These are phyloP conservation scores for Boletus edulis DNA, from an alignment of 768 basidiomycete species.

Conservation along the genomic window DNA sequence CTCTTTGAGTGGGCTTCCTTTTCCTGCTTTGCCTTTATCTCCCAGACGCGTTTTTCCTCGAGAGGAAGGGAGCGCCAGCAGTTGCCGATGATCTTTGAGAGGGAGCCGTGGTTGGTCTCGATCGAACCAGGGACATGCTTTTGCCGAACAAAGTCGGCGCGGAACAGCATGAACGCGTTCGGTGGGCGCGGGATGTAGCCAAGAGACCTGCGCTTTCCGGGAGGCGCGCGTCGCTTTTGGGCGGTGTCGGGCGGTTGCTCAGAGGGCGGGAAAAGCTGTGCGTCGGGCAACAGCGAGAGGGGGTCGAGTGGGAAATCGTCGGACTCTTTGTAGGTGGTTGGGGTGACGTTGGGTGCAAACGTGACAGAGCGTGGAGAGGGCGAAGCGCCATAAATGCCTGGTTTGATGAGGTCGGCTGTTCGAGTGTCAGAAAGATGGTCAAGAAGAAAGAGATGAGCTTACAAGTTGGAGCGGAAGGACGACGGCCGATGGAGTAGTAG, in stretches of 20 bases:
- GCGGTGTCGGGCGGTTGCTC: conserved; percentile 37
- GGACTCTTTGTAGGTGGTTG: conserved; percentile 44
- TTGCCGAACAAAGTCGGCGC: conserved; percentile 37
- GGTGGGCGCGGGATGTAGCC: conserved; percentile 30
- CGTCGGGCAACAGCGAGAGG: conserved; percentile 30
- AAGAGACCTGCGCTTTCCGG: conserved; percentile 63
- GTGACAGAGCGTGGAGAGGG: conserved; percentile 50
- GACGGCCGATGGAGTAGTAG: conserved; percentile 36
- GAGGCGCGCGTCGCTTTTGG: conserved; percentile 49
- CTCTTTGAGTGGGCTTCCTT: conserved; percentile 68
- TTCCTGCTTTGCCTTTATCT: conserved; percentile 66
- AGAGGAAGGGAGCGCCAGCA: conserved; percentile 69
- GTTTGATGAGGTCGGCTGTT: conserved; percentile 41
- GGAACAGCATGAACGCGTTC: conserved; percentile 38
- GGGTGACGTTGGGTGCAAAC: conserved; percentile 63
- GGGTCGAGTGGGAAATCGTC: conserved; percentile 26
- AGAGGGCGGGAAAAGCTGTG: conserved; percentile 55
- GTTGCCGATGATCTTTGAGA: conserved; percentile 51
- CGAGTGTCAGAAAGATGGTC: neutral
- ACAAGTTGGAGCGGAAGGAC: conserved; percentile 37
- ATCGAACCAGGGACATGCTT: conserved; percentile 51
- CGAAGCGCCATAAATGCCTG: conserved; percentile 51
- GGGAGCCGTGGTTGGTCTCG: conserved; percentile 47
- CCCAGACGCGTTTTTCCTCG: conserved; percentile 72
- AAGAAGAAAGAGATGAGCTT: neutral